Evolutionary conservation across 257 asterid genomes (phyloP).

Genomic region (Henckelia pumila): DNA sequence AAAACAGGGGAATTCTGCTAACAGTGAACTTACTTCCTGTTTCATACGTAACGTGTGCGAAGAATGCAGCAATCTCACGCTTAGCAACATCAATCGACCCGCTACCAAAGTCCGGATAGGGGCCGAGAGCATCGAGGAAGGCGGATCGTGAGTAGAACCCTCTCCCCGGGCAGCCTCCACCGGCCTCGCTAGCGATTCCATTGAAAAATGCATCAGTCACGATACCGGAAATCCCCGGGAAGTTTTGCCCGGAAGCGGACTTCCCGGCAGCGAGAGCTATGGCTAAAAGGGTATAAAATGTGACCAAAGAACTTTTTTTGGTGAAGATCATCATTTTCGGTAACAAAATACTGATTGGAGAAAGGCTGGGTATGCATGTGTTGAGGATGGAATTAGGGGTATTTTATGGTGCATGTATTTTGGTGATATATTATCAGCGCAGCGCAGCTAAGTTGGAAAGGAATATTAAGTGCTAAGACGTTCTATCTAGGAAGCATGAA

Average conservation of each 20-base stretch:
- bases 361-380: neutral
- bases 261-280: neutral
- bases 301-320: too few species aligned
- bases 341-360: neutral
- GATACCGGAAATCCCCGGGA: neutral
- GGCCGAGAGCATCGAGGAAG: slow-evolving; percentile 14
- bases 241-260: neutral
- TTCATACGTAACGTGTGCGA: slow-evolving; percentile 28
- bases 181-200: slow-evolving; percentile 14
- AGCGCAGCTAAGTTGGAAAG: too few species aligned
- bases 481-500: too few species aligned
- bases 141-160: slow-evolving; percentile 22
- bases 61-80: slow-evolving; percentile 29
- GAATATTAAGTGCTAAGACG: too few species aligned
- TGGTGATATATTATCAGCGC: too few species aligned
- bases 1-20: too few species aligned
- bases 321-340: neutral
- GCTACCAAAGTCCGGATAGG: slow-evolving; percentile 6
- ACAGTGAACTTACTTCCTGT: slow-evolving; percentile 20
- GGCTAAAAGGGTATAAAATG: neutral
- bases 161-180: slow-evolving; percentile 16
- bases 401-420: too few species aligned
- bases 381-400: too few species aligned
- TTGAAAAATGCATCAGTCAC: slow-evolving; percentile 24
- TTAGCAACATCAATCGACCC: slow-evolving; percentile 17